Evolutionary conservation across 2,329 filamentous ascomycete species (phyloP).

Genomic region (Penicillium thymicola): DNA sequence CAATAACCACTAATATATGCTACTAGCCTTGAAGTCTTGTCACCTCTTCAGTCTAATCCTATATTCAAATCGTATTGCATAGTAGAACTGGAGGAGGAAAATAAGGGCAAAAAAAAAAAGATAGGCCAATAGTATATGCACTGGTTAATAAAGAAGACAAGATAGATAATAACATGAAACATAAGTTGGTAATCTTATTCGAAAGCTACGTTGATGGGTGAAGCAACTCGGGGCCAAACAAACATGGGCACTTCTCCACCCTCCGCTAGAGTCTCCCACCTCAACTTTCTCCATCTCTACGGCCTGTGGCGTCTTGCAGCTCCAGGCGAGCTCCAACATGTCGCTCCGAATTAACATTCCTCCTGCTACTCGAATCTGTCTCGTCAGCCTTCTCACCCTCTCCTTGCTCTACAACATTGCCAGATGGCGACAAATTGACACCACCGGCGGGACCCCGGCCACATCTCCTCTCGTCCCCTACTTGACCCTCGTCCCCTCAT

Average conservation of each 20-base stretch:
- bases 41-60: no score
- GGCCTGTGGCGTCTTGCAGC: slow-evolving; percentile 3
- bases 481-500: slow-evolving; percentile 78
- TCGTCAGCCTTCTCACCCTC: slow-evolving; percentile 71
- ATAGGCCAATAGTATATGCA: no score
- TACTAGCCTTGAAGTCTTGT: not conserved
- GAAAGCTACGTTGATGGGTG: no score
- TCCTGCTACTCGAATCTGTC: slow-evolving; percentile 78
- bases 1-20: not conserved
- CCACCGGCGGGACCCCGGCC: slow-evolving; percentile 44
- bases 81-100: no score
- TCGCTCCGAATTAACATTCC: slow-evolving; percentile 85
- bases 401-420: slow-evolving; percentile 73
- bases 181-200: not conserved
- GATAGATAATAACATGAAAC: not conserved
- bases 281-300: slow-evolving; percentile 9
- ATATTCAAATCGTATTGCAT: no score
- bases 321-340: slow-evolving; percentile 52
- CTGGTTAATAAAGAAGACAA: not conserved
- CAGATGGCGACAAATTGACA: slow-evolving; percentile 64
- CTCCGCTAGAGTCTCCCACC: slow-evolving; percentile 3
- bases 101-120: not conserved
- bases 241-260: slow-evolving; percentile 5
- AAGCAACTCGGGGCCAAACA: not conserved
- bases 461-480: slow-evolving; percentile 71